phyloP scores from a whole-genome alignment of 1,284 basidiomycete species.

The Cutaneotrichosporon sp. region DNA sequence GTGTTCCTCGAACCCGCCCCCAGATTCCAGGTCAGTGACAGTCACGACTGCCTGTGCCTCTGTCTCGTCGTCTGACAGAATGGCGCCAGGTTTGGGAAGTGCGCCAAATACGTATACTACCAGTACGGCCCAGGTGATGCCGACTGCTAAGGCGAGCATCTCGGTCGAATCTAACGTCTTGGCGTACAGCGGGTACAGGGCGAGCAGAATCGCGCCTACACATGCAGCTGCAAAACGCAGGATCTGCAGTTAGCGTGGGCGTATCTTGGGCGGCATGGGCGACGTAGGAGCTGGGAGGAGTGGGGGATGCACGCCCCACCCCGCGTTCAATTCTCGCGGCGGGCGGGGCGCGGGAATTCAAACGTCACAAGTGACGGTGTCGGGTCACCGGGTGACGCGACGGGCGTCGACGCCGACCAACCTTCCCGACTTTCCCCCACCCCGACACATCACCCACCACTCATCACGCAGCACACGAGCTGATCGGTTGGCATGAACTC shows the following conservation, averaged over 20 bases:
- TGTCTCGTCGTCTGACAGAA: background rate
- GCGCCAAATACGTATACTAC: constrained; percentile 29
- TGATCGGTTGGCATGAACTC: too few relatives aligned
- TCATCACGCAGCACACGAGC: too few relatives aligned
- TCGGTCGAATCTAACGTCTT: constrained; percentile 22
- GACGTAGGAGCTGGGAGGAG: too few relatives aligned
- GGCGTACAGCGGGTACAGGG: constrained; percentile 31
- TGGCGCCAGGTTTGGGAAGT: constrained; percentile 16
- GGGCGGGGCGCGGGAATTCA: background rate
- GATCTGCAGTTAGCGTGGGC: background rate
- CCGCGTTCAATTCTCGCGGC: background rate
- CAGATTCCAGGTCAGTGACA: constrained; percentile 11
- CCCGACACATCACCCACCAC: background rate
- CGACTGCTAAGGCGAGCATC: constrained; percentile 30
- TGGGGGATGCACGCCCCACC: background rate
- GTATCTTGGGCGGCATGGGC: too few relatives aligned
- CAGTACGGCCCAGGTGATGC: constrained; percentile 31
- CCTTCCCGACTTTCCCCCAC: background rate
- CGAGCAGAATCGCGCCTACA: constrained; percentile 28
- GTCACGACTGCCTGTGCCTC: constrained; percentile 1
- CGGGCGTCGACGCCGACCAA: background rate
- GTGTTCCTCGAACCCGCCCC: background rate
- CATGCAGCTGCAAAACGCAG: constrained; percentile 28
- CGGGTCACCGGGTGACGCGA: background rate
- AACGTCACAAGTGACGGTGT: background rate